Base-by-base conservation (phyloP, 352 stramenopile genomes). In the Phytophthora vignae region DNA sequence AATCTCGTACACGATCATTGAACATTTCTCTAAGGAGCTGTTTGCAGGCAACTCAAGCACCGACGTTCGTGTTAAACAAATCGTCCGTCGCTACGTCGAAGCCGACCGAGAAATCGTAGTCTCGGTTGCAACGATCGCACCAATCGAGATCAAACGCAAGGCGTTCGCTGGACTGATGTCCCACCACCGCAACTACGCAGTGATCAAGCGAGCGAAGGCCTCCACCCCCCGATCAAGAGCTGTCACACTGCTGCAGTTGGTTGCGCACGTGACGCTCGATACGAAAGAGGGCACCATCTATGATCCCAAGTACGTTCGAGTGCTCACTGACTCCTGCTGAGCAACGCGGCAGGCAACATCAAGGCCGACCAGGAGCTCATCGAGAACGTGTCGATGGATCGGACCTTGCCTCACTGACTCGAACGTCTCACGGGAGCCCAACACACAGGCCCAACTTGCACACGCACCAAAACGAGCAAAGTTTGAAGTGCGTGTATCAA, bases 121-220 rank as follows among this genome's bases (percentile, higher is more conserved):
- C 7, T 80, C 69, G 69, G 60, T 69, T 21, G 64, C 73, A 21
- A 60, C 62, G 31, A 66, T 80, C 10, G 21, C 69, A 17, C 69
- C 73, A 1, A 66, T 80, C 25, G 64, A 67, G 6, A 64, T 76
- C 15, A 58, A 69, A 27, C 59, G 64, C 52, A 62, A 76, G 53
- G 27, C 63, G 3, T 70, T 79, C 14, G 22, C 62, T 15, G 72
- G 62, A 1, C 4, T 78, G 33, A 55, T 27, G n/a, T 90, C 85
- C 27, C 62, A 76, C 4, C 78, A 92, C 48, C 76, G 79, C 29
- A 83, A 83, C 17, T 92, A 90, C 69, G 79, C 88, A 55, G 60
- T 92, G 49, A 71, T 90, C 50, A 81, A 84, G 67, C 78, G 66
- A 31, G 67, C 82, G 14, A 73, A 70, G 27, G 12, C 55, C 0